phyloP scores from a whole-genome alignment of 2,329 filamentous ascomycete species.

The Xylariaceae sp. region DNA sequence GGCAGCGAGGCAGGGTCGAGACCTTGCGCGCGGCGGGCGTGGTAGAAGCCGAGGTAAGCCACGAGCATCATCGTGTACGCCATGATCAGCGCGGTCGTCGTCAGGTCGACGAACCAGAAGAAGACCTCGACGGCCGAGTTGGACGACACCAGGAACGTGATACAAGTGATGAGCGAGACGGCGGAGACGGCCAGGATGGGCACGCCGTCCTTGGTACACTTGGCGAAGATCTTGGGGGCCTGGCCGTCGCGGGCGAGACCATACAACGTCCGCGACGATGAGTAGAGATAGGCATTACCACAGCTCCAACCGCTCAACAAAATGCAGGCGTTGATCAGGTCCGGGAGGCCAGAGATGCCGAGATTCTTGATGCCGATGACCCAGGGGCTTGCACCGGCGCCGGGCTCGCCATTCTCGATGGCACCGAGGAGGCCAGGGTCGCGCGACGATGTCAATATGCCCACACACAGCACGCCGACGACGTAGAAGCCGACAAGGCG shows the following conservation, averaged over 20 bases:
- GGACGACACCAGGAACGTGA: constrained; percentile 35
- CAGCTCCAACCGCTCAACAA: constrained; percentile 21
- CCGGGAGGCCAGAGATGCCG: constrained; percentile 46
- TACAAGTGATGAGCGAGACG: constrained; percentile 29
- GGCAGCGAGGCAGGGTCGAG: constrained; percentile 44
- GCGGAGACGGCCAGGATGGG: constrained; percentile 33
- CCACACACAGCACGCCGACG: constrained; percentile 54
- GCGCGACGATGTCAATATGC: constrained; percentile 55
- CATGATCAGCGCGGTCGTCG: constrained; percentile 37
- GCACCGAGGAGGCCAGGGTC: constrained; percentile 50
- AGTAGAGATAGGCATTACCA: constrained; percentile 19
- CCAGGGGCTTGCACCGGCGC: constrained; percentile 47
- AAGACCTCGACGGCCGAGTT: constrained; percentile 33
- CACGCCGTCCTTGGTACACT: constrained; percentile 40
- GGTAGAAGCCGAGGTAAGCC: constrained; percentile 44
- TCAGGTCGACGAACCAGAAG: constrained; percentile 37
- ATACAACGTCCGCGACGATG: constrained; percentile 15
- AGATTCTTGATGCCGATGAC: constrained; percentile 52
- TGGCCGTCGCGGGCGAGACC: constrained; percentile 28
- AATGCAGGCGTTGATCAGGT: constrained; percentile 52
- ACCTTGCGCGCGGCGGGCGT: constrained; percentile 49
- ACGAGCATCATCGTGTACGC: constrained; percentile 42
- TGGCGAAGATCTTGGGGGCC: constrained; percentile 34
- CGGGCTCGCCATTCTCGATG: constrained; percentile 46
- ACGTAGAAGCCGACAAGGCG: constrained; percentile 59